Base-by-base conservation (phyloP, 139 green algal genomes). In the Choricystis sp. region DNA sequence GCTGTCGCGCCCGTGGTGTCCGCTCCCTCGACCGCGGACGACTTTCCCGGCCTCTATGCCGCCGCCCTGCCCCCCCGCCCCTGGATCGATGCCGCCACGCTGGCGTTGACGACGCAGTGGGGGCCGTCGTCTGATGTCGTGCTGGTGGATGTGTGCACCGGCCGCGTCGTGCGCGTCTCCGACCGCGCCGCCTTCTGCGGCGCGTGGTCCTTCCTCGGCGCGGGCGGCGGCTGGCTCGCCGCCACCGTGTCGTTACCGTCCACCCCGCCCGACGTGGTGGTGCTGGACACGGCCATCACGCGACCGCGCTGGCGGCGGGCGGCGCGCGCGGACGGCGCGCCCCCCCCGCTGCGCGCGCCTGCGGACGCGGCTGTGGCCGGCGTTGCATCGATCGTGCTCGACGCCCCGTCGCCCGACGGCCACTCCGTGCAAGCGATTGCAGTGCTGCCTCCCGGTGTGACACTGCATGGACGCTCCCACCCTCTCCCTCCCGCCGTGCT, bases 91-190 rank as follows among this genome's bases (percentile, higher is more conserved):
- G 59, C 55, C 57, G 56, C 48, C 49, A 59, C 56, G 5, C 57
- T 94, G 66, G 59, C 93, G 63, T 28, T 89, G 2, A 87, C 69
- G 31, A 84, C 71, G 5, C 79, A 87, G 67, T 95, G 85, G 87
- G 71, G 80, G 69, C 76, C 68, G 58, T 28, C 66, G 40, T 67
- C 31, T 21, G 79, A 79, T 0, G 77, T 94, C 4, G 48, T 87
- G 23, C 72, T 77, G 2, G 69, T 95, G 2, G 67, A 83, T 58
- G 57, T 85, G 9, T 21, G 62, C 1, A 72, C 63, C 1, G 76
- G 78, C 19, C 5, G 9, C 3, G 69, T 83, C 1, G 56, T 16
- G 2, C 64, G 72, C 14, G 49, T 78, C 19, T 73, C 69, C 2
- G 40, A 52, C 40, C 40, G 40, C 9, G 63, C 74, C 19, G 57